phyloP scores from a whole-genome alignment of 805 yeast genomes.

The Starmerella khaoyaiensis region DNA sequence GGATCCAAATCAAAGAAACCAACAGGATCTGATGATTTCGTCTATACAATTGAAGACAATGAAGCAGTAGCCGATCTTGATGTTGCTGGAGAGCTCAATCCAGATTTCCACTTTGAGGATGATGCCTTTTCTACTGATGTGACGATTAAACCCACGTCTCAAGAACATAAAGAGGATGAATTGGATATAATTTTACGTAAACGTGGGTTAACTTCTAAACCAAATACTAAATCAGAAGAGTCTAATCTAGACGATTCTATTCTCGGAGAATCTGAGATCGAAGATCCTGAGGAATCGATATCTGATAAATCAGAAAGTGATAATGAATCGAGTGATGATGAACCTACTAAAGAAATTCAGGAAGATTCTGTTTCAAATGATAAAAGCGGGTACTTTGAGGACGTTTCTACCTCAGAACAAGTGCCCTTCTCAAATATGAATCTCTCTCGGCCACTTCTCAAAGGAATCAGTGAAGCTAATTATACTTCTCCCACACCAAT shows the following conservation, averaged over 20 bases:
- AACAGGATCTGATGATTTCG: constrained; percentile 13
- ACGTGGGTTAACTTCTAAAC: constrained; percentile 41
- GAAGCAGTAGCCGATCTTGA: constrained; percentile 21
- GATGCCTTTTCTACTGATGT: constrained; percentile 33
- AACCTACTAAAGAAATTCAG: constrained; percentile 27
- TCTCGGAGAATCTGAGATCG: constrained; percentile 25
- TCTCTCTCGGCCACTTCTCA: constrained; percentile 79
- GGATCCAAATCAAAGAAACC: background rate
- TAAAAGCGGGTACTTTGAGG: constrained; percentile 28
- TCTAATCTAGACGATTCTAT: constrained; percentile 23
- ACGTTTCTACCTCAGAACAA: constrained; percentile 33
- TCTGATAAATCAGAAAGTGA: constrained; percentile 34
- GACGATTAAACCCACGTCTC: constrained; percentile 37
- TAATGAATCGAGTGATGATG: constrained; percentile 36
- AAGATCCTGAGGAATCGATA: constrained; percentile 36
- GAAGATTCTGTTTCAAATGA: constrained; percentile 25
- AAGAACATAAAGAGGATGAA: constrained; percentile 55
- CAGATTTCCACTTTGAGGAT: constrained; percentile 61
- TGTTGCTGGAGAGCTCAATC: constrained; percentile 42
- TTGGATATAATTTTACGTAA: constrained; percentile 75
- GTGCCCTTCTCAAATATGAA: constrained; percentile 61
- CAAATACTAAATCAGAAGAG: background rate
- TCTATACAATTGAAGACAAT: constrained; percentile 21
- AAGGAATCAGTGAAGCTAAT: constrained; percentile 68
- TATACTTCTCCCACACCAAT: constrained; percentile 86